These are phyloP conservation scores for Daldinia caldariorum DNA, from an alignment of 495 filamentous ascomycete genomes.

Conservation along the genomic window DNA sequence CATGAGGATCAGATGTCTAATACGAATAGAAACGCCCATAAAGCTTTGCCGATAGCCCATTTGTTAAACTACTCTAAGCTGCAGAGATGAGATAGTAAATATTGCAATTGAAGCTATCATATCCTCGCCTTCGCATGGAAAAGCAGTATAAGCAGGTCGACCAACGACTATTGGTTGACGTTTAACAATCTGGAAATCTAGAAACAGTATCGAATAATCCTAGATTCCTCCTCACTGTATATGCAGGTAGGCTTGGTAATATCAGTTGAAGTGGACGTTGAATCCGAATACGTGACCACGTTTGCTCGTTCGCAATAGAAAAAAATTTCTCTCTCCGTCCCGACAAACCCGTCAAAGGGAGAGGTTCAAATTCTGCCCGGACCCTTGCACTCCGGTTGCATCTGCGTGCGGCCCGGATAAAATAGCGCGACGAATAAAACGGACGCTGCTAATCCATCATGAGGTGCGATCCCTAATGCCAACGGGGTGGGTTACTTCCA, in stretches of 20 bases:
- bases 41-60: constrained; percentile 26
- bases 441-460: constrained; percentile 14
- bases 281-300: neutral
- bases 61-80: constrained; percentile 2
- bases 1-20: constrained; percentile 18
- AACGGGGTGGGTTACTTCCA: constrained; percentile 7
- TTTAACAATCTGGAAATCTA: constrained; percentile 21
- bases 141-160: constrained; percentile 12
- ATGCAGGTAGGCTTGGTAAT: neutral
- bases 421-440: constrained; percentile 23
- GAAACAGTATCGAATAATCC: constrained; percentile 9
- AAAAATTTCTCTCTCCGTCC: constrained; percentile 25
- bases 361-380: constrained; percentile 31
- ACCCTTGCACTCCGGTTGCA: constrained; percentile 34
- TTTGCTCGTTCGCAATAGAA: neutral
- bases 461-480: constrained; percentile 29
- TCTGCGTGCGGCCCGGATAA: constrained; percentile 33
- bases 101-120: constrained; percentile 19
- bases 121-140: neutral
- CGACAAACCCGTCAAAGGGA: constrained; percentile 23
- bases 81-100: constrained; percentile 9
- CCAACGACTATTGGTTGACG: constrained; percentile 15
- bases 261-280: neutral
- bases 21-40: constrained; percentile 3
- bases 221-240: constrained; percentile 3